These are phyloP conservation scores for Claviceps fusiformis DNA, from an alignment of 2,329 filamentous ascomycete species.

Conservation along the genomic window DNA sequence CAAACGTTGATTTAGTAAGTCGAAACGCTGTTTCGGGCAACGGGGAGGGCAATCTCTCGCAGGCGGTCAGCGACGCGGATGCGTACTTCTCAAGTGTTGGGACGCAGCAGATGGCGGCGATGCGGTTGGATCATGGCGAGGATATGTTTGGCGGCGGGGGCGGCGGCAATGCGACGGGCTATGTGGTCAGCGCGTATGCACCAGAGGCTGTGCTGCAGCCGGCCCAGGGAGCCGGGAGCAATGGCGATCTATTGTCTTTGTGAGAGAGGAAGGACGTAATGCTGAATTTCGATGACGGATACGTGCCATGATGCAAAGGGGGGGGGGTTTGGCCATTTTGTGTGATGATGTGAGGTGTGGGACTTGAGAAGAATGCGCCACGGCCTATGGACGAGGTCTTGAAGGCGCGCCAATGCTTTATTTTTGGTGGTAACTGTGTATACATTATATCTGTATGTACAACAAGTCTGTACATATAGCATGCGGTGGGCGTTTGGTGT, in stretches of 20 bases:
- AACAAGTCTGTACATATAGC: neutral
- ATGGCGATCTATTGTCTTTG: slow-evolving; percentile 58
- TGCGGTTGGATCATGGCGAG: slow-evolving; percentile 53
- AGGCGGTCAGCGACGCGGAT: slow-evolving; percentile 73
- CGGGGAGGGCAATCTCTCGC: slow-evolving; percentile 39
- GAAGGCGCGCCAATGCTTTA: neutral
- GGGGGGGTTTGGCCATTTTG: neutral
- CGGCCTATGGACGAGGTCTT: neutral
- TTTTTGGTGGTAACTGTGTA: neutral
- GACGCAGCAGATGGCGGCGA: slow-evolving; percentile 56
- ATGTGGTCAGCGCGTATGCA: slow-evolving; percentile 72
- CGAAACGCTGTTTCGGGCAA: slow-evolving; percentile 14
- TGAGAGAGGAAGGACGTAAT: slow-evolving; percentile 16
- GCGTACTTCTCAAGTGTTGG: slow-evolving; percentile 77
- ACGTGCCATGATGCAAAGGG: neutral
- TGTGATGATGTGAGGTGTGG: neutral
- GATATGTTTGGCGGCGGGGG: slow-evolving; percentile 44
- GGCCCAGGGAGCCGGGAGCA: slow-evolving; percentile 47
- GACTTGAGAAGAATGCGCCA: neutral
- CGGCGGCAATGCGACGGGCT: slow-evolving; percentile 37
- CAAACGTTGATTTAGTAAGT: slow-evolving; percentile 33
- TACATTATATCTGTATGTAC: neutral
- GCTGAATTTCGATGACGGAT: neutral
- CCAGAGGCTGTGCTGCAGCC: slow-evolving; percentile 65
- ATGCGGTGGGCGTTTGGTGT: too few species aligned